Evolutionary conservation across 768 basidiomycete genomes (phyloP).

Genomic region (Cyclocybe aegerita): DNA sequence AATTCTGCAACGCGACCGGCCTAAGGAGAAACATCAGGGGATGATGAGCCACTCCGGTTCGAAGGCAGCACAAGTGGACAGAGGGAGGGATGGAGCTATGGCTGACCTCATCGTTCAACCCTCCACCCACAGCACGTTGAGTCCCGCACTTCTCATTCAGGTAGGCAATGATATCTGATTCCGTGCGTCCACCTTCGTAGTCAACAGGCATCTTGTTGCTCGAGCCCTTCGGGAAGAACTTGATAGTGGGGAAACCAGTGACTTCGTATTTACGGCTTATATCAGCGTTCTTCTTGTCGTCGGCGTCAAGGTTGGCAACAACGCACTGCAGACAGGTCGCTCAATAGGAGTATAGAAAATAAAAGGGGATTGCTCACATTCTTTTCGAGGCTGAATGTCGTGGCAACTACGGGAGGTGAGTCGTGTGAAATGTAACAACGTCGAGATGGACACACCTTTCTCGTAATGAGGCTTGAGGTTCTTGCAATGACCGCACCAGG

Average conservation of each 20-base stretch:
- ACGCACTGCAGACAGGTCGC: slow-evolving; percentile 60
- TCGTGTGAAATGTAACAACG: slow-evolving; percentile 3
- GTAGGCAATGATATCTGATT: slow-evolving; percentile 74
- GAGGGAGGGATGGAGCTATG: background rate
- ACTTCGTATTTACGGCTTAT: slow-evolving; percentile 74
- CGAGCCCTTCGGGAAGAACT: slow-evolving; percentile 79
- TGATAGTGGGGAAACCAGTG: slow-evolving; percentile 87
- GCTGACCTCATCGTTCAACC: slow-evolving; percentile 66
- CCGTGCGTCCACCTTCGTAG: slow-evolving; percentile 73
- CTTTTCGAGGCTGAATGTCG: slow-evolving; percentile 73
- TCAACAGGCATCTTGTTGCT: slow-evolving; percentile 52
- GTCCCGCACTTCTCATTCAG: slow-evolving; percentile 89
- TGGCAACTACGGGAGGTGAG: slow-evolving; percentile 53
- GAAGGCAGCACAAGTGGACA: slow-evolving; percentile 7
- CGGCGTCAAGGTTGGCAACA: slow-evolving; percentile 89
- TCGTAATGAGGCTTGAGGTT: slow-evolving; percentile 84
- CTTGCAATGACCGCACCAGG: slow-evolving; percentile 97
- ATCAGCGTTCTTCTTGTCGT: slow-evolving; percentile 75
- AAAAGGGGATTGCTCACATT: slow-evolving; percentile 47
- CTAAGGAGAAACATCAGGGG: slow-evolving; percentile 33
- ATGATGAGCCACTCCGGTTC: slow-evolving; percentile 5
- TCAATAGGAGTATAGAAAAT: background rate
- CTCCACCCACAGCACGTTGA: slow-evolving; percentile 78
- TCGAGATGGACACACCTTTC: slow-evolving; percentile 44
- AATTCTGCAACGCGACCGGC: slow-evolving; percentile 81